Percentiles rank a stretch among this genome's conserved stretches.
Evolutionary conservation across 345 rosid species (phyloP).

Genomic region (Eucalyptus polybractea): DNA sequence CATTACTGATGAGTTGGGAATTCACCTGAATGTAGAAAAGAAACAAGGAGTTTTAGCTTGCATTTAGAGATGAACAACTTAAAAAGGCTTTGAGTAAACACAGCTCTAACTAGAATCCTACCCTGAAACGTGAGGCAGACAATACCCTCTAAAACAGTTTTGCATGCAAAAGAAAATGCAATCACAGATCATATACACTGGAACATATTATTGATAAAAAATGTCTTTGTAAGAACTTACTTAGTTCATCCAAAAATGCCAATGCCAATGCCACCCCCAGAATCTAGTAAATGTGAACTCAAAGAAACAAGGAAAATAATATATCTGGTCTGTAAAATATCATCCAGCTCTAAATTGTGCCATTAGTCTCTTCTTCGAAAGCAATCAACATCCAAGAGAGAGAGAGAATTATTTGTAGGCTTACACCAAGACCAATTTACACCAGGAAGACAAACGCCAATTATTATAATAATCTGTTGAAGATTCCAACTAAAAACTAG

Average conservation of each 20-base stretch:
- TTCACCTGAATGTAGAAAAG: conserved; percentile 47
- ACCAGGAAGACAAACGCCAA: background rate
- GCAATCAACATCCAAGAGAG: background rate
- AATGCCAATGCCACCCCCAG: background rate
- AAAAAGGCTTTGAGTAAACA: background rate
- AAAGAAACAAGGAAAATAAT: background rate
- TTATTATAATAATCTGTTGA: background rate
- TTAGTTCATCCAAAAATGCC: background rate
- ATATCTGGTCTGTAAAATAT: background rate
- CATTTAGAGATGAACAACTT: background rate
- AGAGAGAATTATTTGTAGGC: background rate
- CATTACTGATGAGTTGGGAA: conserved; percentile 97
- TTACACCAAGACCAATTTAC: background rate
- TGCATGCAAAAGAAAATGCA: background rate
- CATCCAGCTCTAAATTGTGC: background rate
- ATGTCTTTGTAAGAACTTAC: background rate
- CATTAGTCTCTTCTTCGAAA: background rate
- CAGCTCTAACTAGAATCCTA: background rate
- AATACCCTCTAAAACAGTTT: background rate
- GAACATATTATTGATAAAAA: background rate
- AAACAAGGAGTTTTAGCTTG: background rate
- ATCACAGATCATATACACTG: background rate
- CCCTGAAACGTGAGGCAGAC: background rate
- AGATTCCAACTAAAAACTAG: background rate
- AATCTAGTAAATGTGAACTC: background rate